Evolutionary conservation across 2,329 filamentous ascomycete genomes (phyloP).

Genomic region (Epichloe hybrida): DNA sequence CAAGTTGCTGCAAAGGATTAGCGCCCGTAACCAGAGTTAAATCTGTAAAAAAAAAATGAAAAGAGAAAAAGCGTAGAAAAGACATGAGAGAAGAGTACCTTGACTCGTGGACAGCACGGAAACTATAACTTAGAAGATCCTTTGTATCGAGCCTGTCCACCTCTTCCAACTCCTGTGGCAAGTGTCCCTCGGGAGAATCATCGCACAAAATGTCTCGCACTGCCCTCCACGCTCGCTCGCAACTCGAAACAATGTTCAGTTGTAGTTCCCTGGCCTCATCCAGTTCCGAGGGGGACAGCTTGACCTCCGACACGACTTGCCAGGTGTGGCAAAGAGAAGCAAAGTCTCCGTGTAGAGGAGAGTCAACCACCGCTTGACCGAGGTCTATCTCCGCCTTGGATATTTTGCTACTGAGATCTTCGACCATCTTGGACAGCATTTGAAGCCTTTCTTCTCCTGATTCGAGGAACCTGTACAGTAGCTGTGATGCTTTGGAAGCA

Average conservation of each 20-base stretch:
- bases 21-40: background rate
- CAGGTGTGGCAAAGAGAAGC: slow-evolving; percentile 48
- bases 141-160: slow-evolving; percentile 65
- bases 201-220: slow-evolving; percentile 74
- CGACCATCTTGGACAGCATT: slow-evolving; percentile 45
- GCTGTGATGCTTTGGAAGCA: slow-evolving; percentile 61
- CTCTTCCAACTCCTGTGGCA: slow-evolving; percentile 63
- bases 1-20: slow-evolving; percentile 43
- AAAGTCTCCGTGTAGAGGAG: slow-evolving; percentile 57
- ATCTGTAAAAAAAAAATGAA: background rate
- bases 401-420: slow-evolving; percentile 51
- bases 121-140: slow-evolving; percentile 85
- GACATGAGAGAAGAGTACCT: slow-evolving; percentile 40
- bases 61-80: background rate
- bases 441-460: slow-evolving; percentile 27
- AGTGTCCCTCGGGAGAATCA: slow-evolving; percentile 84
- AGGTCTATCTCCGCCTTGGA: slow-evolving; percentile 50
- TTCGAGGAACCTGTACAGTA: slow-evolving; percentile 48
- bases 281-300: slow-evolving; percentile 24
- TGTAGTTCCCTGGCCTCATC: slow-evolving; percentile 30
- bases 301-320: slow-evolving; percentile 32
- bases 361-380: slow-evolving; percentile 49
- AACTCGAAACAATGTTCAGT: slow-evolving; percentile 42
- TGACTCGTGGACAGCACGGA: slow-evolving; percentile 87
- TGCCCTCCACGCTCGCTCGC: slow-evolving; percentile 59